Evolutionary conservation across 805 yeast species (phyloP).

Genomic region (Wickerhamomyces chaumierensis): DNA sequence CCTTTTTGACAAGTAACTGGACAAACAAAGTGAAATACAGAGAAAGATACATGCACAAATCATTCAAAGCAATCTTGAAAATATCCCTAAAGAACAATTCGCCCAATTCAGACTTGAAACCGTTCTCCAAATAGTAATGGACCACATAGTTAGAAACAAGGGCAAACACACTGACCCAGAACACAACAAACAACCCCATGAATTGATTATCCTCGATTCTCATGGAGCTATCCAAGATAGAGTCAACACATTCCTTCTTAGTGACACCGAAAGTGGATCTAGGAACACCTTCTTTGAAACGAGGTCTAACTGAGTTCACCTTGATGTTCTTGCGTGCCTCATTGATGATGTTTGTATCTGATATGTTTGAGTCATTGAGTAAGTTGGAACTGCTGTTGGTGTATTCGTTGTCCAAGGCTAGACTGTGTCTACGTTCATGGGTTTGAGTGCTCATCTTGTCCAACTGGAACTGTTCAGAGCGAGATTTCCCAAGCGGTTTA

Average conservation of each 20-base stretch:
- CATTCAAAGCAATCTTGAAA: conserved; percentile 59
- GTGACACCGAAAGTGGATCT: conserved; percentile 18
- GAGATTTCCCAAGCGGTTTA: background rate
- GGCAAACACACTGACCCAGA: conserved; percentile 48
- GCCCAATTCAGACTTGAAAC: conserved; percentile 44
- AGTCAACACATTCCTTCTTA: conserved; percentile 9
- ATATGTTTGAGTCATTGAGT: background rate
- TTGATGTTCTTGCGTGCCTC: background rate
- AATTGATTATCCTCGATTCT: conserved; percentile 25
- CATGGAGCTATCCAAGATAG: conserved; percentile 15
- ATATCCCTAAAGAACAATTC: conserved; percentile 49
- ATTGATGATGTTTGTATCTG: no score
- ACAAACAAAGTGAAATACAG: conserved; percentile 49
- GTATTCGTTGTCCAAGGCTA: background rate
- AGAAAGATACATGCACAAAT: conserved; percentile 59
- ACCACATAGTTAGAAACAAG: conserved; percentile 38
- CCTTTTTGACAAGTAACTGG: conserved; percentile 41
- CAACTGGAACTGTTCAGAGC: background rate
- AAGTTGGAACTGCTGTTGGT: no score
- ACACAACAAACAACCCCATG: conserved; percentile 71
- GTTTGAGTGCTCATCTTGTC: background rate
- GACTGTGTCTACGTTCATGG: background rate
- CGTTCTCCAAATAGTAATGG: conserved; percentile 37
- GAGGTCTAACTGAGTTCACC: background rate
- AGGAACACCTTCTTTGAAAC: conserved; percentile 14